These are phyloP conservation scores for Paracoccidioides brasiliensis DNA, from an alignment of 2,329 filamentous ascomycete species.

Conservation along the genomic window DNA sequence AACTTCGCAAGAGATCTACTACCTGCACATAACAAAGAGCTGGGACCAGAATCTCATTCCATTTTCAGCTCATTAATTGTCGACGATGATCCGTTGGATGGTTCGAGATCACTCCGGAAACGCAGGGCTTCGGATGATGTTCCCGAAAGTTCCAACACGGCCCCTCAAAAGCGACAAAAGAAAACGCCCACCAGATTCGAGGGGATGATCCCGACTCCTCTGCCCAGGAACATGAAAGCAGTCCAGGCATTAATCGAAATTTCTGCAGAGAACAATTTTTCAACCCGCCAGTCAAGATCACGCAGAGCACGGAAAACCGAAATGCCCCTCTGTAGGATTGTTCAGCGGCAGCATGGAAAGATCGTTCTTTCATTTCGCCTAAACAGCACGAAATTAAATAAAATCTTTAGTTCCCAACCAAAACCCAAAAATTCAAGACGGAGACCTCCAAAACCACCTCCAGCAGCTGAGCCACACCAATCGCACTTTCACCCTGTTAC, in stretches of 20 bases:
- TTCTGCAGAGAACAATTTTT: slow-evolving; percentile 30
- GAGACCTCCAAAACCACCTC: slow-evolving; percentile 30
- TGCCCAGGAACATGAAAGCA: slow-evolving; percentile 1
- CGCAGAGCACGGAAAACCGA: slow-evolving; percentile 39
- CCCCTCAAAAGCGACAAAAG: slow-evolving; percentile 38
- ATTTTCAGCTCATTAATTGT: slow-evolving; percentile 62
- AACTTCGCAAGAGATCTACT: slow-evolving; percentile 59
- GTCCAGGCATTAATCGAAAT: slow-evolving; percentile 36
- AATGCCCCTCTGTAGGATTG: slow-evolving; percentile 27
- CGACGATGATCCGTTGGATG: slow-evolving; percentile 61
- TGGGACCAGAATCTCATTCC: slow-evolving; percentile 59
- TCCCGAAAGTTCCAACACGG: slow-evolving; percentile 34
- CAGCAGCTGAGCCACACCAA: slow-evolving; percentile 31
- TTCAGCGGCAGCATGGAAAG: slow-evolving; percentile 31
- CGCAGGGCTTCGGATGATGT: slow-evolving; percentile 65
- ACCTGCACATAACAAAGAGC: slow-evolving; percentile 51
- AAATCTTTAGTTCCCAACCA: slow-evolving; percentile 46
- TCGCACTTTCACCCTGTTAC: slow-evolving; percentile 49
- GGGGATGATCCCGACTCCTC: slow-evolving; percentile 7
- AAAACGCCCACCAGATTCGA: slow-evolving; percentile 20
- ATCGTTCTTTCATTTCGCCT: slow-evolving; percentile 48
- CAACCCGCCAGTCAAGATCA: slow-evolving; percentile 39
- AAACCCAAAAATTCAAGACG: slow-evolving; percentile 41
- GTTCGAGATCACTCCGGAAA: slow-evolving; percentile 66
- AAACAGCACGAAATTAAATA: slow-evolving; percentile 44